Evolutionary conservation across 495 filamentous ascomycete species (phyloP).

Genomic region (Collariella sp.): DNA sequence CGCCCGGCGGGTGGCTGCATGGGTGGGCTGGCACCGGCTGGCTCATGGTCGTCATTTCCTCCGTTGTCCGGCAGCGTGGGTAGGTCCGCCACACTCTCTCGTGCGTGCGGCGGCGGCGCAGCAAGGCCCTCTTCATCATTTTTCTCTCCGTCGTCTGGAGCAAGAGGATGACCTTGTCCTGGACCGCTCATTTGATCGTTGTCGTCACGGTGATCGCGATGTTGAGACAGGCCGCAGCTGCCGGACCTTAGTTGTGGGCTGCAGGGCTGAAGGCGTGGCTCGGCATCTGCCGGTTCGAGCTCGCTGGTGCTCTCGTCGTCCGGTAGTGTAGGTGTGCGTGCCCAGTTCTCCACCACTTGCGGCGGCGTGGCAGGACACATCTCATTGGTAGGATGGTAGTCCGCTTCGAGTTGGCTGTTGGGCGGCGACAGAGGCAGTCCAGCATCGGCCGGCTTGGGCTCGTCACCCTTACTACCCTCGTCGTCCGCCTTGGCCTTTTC

Average conservation of each 20-base stretch:
- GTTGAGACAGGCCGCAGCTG: background rate
- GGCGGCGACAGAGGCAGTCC: background rate
- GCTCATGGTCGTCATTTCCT: background rate
- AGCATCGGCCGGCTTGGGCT: no score
- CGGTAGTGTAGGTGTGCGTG: no score
- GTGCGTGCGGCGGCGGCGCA: background rate
- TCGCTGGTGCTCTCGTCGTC: no score
- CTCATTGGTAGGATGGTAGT: background rate
- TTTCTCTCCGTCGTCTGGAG: conserved; percentile 6
- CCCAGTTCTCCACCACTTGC: no score
- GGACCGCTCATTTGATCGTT: background rate
- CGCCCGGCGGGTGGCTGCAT: conserved; percentile 8
- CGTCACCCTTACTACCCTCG: conserved; percentile 1
- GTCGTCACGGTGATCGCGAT: conserved; percentile 3
- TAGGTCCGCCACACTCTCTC: background rate
- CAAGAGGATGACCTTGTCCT: background rate
- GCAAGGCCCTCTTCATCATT: background rate
- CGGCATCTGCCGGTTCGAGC: no score
- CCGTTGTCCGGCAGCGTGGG: conserved; percentile 5
- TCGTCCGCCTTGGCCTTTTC: conserved; percentile 4
- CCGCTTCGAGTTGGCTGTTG: background rate
- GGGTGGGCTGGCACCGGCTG: conserved; percentile 3
- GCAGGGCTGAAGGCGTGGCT: background rate
- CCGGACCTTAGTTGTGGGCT: conserved; percentile 1
- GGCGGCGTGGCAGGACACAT: conserved; percentile 1